Evolutionary conservation across 345 rosid species (phyloP), one percentile per base, ranked within the genome.

Genomic region (Populus deltoides): DNA sequence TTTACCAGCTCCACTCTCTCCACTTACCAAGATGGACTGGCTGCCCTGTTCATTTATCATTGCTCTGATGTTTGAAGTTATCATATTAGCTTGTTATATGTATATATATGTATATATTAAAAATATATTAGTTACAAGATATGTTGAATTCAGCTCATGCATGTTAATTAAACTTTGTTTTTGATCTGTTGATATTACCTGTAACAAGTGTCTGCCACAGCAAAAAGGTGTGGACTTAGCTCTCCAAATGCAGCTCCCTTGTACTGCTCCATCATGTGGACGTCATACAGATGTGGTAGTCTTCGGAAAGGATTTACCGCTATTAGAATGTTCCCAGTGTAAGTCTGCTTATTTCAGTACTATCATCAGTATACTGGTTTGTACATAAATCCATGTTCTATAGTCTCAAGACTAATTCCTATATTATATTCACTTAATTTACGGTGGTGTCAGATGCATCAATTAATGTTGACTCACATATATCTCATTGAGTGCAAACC

Each of bases 1-100:
- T 83, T 92, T 94, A 77, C 97, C 96, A 75, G 98, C 97, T 68
- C 98, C 96, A n/a, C 98, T 94, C 83, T 94, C 97, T 53, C 98
- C 98, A 77, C 97, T 94, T 27, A 90, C 90, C 73, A 89, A 84
- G 77, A 88, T 90, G 18, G 97, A 89, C 77, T 92, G 92, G 85
- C 94, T 90, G 79, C 72, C 85, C n/a, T 83, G 85, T 75, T 92
- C 92, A 73, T 90, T 89, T 73, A 86, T 92, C 93, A 90, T 90
- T 81, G 92, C 92, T 87, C 89, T 81, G 77, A 66, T 87, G 81
- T n/a, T 67, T 53, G 15, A 66, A 70, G 24, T 41, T n/a, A 38
- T 41, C 25, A 55, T 51, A 51, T 70, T 45, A 74, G 43, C 15
- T 73, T 47, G 24, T 20, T 31, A 27, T 27, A n/a, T 10, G 6